phyloP scores from a whole-genome alignment of 345 rosid species.

The Chamaenerion angustifolium region DNA sequence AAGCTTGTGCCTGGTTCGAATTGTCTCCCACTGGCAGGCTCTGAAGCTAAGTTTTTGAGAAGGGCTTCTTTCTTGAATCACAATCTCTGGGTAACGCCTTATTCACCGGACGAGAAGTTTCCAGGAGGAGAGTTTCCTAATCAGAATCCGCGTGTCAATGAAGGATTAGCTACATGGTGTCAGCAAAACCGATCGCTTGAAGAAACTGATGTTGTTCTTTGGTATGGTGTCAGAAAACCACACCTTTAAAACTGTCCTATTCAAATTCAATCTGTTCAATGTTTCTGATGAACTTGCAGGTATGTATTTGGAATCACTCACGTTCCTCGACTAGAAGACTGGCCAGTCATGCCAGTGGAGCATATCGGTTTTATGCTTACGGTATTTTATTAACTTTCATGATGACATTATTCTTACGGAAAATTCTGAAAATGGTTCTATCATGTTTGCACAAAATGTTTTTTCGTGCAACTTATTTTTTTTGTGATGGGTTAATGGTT shows the following conservation, averaged over 20 bases:
- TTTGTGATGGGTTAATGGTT: no score
- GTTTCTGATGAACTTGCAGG: slow-evolving; percentile 50
- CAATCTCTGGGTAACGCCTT: slow-evolving; percentile 81
- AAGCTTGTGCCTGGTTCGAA: slow-evolving; percentile 83
- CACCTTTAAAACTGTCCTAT: background rate
- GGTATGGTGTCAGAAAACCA: slow-evolving; percentile 20
- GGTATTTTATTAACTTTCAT: slow-evolving; percentile 25
- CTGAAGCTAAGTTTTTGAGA: slow-evolving; percentile 72
- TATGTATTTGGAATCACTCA: slow-evolving; percentile 83
- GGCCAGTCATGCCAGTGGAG: slow-evolving; percentile 93
- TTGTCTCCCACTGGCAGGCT: slow-evolving; percentile 75
- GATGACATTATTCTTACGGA: background rate
- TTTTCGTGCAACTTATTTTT: no score
- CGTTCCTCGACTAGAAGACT: slow-evolving; percentile 85
- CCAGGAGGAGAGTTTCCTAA: slow-evolving; percentile 95
- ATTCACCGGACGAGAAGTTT: slow-evolving; percentile 44
- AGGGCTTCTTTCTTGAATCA: slow-evolving; percentile 82
- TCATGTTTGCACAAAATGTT: no score
- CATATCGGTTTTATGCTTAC: slow-evolving; percentile 70
- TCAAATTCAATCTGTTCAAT: background rate
- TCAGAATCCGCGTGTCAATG: slow-evolving; percentile 81
- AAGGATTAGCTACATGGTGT: slow-evolving; percentile 81
- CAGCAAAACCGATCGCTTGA: slow-evolving; percentile 69
- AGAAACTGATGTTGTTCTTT: slow-evolving; percentile 73
- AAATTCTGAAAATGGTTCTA: no score